A percentile compares a stretch with the other conserved stretches of the same genome.
phyloP scores from a whole-genome alignment of 2,329 filamentous ascomycete species.

The Beauveria asiatica region DNA sequence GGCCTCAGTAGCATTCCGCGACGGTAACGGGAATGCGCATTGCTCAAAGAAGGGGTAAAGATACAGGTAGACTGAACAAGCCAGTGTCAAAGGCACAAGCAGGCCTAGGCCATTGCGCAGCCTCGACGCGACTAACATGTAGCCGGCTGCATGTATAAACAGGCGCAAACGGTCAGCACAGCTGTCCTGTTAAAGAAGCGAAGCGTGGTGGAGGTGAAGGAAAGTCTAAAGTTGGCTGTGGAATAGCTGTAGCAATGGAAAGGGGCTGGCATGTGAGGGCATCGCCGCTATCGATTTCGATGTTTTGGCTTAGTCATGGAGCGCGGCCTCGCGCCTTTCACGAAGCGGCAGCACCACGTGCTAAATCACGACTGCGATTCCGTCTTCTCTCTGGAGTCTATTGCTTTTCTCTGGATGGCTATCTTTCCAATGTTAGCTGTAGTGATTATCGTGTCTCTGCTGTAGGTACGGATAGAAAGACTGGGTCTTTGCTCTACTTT shows the following conservation, averaged over 20 bases:
- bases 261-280: conserved; percentile 11
- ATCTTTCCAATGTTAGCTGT: neutral
- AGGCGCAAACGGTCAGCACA: conserved; percentile 4
- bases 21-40: conserved; percentile 67
- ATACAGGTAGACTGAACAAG: conserved; percentile 72
- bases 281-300: conserved; percentile 11
- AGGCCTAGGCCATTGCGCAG: conserved; percentile 50
- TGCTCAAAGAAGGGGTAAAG: conserved; percentile 73
- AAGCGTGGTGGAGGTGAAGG: neutral
- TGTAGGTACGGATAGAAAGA: neutral
- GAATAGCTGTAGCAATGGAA: neutral
- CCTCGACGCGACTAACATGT: conserved; percentile 45
- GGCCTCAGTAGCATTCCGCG: conserved; percentile 24
- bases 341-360: neutral
- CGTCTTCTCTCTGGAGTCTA: neutral
- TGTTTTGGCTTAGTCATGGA: conserved; percentile 8
- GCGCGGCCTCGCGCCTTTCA: neutral
- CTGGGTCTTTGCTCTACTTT: neutral
- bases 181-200: conserved; percentile 2
- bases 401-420: neutral
- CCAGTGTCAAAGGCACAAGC: conserved; percentile 53
- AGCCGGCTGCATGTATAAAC: conserved; percentile 28
- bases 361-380: neutral
- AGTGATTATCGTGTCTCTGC: neutral
- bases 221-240: conserved; percentile 1